Conservation (phyloP, 805 yeast species). For the Starmerella scarabaei region DNA sequence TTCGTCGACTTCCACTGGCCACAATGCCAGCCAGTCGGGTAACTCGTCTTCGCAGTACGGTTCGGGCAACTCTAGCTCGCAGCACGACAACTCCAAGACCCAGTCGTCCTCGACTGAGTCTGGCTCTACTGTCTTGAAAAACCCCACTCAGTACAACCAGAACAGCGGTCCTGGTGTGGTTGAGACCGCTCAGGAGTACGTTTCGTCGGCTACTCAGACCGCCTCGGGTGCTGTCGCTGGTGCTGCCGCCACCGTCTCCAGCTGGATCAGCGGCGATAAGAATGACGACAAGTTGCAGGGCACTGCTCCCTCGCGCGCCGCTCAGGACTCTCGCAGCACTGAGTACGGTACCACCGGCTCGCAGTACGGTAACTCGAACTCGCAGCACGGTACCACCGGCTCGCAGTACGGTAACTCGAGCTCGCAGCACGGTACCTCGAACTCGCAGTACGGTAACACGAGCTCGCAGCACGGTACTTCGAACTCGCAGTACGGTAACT, state of each 20-base stretch:
- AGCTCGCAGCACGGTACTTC: background rate
- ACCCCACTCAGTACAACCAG: background rate
- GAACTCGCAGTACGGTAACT: too few species aligned
- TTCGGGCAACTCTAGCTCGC: too few species aligned
- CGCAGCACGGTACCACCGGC: background rate
- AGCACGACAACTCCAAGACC: background rate
- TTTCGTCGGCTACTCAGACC: background rate
- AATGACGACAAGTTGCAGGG: background rate
- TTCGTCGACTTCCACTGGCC: too few species aligned
- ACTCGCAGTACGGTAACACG: background rate
- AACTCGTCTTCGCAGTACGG: too few species aligned
- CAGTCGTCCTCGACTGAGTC: background rate
- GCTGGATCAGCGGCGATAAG: constrained; percentile 1
- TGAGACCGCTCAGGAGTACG: background rate
- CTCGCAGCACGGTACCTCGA: background rate
- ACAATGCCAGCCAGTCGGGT: too few species aligned
- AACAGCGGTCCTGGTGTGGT: background rate
- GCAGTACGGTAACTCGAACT: background rate
- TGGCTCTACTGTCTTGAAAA: background rate
- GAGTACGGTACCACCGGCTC: too few species aligned
- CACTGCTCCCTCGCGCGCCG: too few species aligned
- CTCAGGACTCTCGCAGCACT: too few species aligned
- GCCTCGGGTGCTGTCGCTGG: constrained; percentile 16
- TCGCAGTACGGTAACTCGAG: background rate
- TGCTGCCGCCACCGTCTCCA: constrained; percentile 11